These are phyloP conservation scores for Pseudonectria foliicola DNA, from an alignment of 2,329 filamentous ascomycete genomes.

Conservation along the genomic window DNA sequence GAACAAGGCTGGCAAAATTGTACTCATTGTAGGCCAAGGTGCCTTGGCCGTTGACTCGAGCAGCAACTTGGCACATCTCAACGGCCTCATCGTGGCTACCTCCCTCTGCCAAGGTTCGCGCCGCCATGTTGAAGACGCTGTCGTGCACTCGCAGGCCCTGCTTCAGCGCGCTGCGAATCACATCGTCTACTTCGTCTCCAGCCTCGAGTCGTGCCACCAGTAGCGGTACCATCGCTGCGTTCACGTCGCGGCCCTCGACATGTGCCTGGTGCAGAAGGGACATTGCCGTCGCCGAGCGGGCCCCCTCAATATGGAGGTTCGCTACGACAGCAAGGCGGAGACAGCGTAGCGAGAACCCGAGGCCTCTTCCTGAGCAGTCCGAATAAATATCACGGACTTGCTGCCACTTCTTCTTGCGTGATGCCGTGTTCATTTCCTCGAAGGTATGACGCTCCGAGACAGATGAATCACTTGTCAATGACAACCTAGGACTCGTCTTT, in stretches of 20 bases:
- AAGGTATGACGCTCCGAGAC: constrained; percentile 17
- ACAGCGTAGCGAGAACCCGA: constrained; percentile 33
- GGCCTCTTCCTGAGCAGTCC: constrained; percentile 14
- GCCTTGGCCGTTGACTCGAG: constrained; percentile 29
- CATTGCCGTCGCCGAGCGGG: constrained; percentile 26
- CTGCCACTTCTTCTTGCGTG: constrained; percentile 25
- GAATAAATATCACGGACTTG: constrained; percentile 32
- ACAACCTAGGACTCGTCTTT: too few species aligned
- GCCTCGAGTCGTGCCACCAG: constrained; percentile 30
- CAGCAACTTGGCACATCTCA: constrained; percentile 29
- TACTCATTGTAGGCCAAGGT: constrained; percentile 29
- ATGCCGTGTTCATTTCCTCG: constrained; percentile 33
- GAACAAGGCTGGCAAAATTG: constrained; percentile 32
- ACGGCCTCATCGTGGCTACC: constrained; percentile 25
- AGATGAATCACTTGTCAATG: constrained; percentile 11
- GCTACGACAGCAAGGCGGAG: constrained; percentile 43
- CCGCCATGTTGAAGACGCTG: constrained; percentile 30
- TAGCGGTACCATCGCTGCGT: constrained; percentile 31
- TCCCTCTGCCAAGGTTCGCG: constrained; percentile 21
- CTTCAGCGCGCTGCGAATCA: constrained; percentile 22
- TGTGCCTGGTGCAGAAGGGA: constrained; percentile 34
- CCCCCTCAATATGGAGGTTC: constrained; percentile 26
- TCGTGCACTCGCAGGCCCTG: constrained; percentile 27
- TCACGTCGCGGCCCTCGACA: constrained; percentile 34
- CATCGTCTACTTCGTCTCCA: constrained; percentile 19